Base-by-base conservation (phyloP, 371 early-diverging fungal species). In the Syncephalastrum monosporum region DNA sequence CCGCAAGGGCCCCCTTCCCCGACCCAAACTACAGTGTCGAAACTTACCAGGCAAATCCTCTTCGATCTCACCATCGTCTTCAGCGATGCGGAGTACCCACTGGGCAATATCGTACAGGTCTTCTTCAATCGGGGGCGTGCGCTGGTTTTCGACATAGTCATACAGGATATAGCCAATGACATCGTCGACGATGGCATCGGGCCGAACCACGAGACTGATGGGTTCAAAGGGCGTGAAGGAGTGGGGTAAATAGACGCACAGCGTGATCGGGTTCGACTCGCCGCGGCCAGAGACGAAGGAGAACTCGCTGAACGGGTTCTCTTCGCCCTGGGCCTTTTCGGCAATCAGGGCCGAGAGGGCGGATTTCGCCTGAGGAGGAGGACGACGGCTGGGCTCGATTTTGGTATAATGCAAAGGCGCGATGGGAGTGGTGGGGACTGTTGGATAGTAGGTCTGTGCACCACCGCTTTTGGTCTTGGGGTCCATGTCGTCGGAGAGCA, bases 41-140 rank as follows among this genome's bases (percentile, higher is more conserved):
- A 23, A 47, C 33, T 59, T 80, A 91, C 92, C 95, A 43, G 97
- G 97, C 63, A 98, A 86, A 71, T 96, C 97, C 42, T 96, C 96
- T 64, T 98, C 98, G 51, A 97, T 89, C 42, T 85, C 86, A 15
- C 97, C 97, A 78, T 94, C 95, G 54, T 95, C 96, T 65, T 95
- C 97, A 3, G 91, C 95, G 58, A 98, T 94, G 48, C 93, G 76
- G 72, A 97, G 68, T 14, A 83, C 88, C 97, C 97, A 97, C 51
- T 82, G 73, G 1, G 82, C 82, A 12, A 91, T 82, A 52, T 90
- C 84, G 33, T 79, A 84, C 21, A 77, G 64, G 3, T 84, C 76
- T 3, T 74, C 81, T 3, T 87, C 85, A 13, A 96, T 66, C 15
- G 69, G 63, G 12, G 95, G 91, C 42, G 71, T 56, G 23, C 83